These are phyloP conservation scores for Colletotrichum brevisporum DNA, from an alignment of 2,329 filamentous ascomycete species.

Conservation along the genomic window DNA sequence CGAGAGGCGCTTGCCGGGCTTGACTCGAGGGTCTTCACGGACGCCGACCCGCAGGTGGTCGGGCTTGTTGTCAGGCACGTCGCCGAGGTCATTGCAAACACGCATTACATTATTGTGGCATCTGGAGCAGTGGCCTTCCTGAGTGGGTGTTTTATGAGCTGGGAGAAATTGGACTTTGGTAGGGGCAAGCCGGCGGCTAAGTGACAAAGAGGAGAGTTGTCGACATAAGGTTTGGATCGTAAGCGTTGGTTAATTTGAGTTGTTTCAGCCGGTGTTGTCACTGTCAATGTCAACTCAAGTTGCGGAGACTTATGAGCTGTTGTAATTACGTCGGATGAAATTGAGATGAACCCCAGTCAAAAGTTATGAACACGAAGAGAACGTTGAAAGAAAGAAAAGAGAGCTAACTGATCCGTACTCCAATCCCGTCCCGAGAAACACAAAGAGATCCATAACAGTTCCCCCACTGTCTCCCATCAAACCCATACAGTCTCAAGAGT, in stretches of 20 bases:
- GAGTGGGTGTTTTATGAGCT: conserved; percentile 47
- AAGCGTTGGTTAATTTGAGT: neutral
- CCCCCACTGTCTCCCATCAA: neutral
- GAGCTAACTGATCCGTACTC: neutral
- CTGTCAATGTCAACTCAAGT: too few relatives aligned
- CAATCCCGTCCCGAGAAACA: neutral
- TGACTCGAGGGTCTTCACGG: conserved; percentile 44
- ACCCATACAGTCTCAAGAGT: conserved; percentile 54
- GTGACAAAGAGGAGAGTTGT: neutral
- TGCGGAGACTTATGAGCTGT: too few relatives aligned
- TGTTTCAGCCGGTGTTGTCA: neutral
- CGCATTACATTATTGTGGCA: conserved; percentile 47
- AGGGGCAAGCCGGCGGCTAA: neutral
- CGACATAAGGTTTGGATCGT: neutral
- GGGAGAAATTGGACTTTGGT: conserved; percentile 47
- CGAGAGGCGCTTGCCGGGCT: conserved; percentile 48
- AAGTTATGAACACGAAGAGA: too few relatives aligned
- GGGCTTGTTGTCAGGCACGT: conserved; percentile 44
- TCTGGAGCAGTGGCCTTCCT: conserved; percentile 46
- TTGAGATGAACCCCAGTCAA: too few relatives aligned
- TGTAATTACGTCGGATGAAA: too few relatives aligned
- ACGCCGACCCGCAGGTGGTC: conserved; percentile 40
- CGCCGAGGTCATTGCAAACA: conserved; percentile 44
- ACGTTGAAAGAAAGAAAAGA: too few relatives aligned
- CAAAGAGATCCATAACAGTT: neutral